A percentile compares a stretch with the other conserved stretches of the same genome.
phyloP scores from a whole-genome alignment of 2,329 filamentous ascomycete species.

The Davidsoniella eucalypti region DNA sequence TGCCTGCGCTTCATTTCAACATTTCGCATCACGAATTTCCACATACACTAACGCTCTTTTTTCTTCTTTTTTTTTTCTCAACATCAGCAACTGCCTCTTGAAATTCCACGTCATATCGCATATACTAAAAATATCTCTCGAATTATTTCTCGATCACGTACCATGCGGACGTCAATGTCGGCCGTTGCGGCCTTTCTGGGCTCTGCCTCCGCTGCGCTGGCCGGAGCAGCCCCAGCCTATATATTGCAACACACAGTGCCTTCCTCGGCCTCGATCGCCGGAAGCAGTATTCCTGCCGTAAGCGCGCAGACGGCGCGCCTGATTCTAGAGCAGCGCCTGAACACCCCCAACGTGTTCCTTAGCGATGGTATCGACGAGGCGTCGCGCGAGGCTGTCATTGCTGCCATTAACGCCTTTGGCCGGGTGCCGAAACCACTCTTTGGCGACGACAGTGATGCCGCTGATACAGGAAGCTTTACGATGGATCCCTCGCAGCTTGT shows the following conservation, averaged over 20 bases:
- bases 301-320: constrained; percentile 9
- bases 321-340: constrained; percentile 12
- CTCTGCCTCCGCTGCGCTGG: constrained; percentile 6
- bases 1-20: not conserved
- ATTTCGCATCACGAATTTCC: not conserved
- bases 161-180: constrained; percentile 9
- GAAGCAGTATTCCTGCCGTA: constrained; percentile 1
- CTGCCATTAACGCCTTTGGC: constrained; percentile 11
- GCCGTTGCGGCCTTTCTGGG: constrained; percentile 9
- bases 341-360: constrained; percentile 12
- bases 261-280: not conserved
- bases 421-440: constrained; percentile 10
- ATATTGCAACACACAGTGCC: constrained; percentile 3
- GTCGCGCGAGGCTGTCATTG: constrained; percentile 10
- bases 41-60: not conserved
- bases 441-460: not conserved
- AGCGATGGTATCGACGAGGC: constrained; percentile 8
- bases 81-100: not conserved
- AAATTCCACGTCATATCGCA: not conserved
- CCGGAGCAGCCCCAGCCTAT: constrained; percentile 9
- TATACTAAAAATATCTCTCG: not conserved
- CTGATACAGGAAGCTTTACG: not conserved
- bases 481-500: constrained; percentile 32
- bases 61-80: not conserved
- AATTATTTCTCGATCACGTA: not conserved